Conservation (phyloP, 169 alveolate species). For the Cryptosporidium ubiquitum region DNA sequence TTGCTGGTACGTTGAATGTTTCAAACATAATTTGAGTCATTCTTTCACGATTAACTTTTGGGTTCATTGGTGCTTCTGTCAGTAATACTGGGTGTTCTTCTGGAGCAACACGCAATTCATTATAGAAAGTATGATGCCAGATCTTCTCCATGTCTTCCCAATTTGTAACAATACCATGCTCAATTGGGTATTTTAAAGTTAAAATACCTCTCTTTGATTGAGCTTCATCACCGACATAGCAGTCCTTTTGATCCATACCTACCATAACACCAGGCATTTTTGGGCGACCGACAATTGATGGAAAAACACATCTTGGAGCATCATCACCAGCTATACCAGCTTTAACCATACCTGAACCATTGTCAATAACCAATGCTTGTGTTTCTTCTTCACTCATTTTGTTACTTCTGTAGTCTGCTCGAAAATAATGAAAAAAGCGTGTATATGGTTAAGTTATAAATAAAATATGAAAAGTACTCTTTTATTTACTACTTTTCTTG, state of each 20-base stretch:
- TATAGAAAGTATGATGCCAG: conserved; percentile 98
- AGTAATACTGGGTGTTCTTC: conserved; percentile 96
- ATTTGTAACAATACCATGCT: conserved; percentile 98
- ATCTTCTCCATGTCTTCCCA: conserved; percentile 99
- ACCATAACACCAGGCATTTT: conserved; percentile 94
- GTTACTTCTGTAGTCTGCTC: conserved; percentile 10
- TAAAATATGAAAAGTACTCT: conserved; percentile 25
- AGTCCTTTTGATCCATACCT: conserved; percentile 96
- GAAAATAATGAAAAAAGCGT: not conserved
- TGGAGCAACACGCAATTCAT: conserved; percentile 96
- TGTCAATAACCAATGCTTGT: conserved; percentile 96
- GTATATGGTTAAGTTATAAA: not conserved
- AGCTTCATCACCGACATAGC: conserved; percentile 99
- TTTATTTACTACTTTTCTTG: not conserved
- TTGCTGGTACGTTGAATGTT: conserved; percentile 97
- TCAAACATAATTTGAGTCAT: conserved; percentile 98
- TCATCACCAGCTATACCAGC: conserved; percentile 99
- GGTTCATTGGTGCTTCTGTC: conserved; percentile 98
- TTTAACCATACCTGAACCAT: conserved; percentile 99
- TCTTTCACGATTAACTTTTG: conserved; percentile 96
- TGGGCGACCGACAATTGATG: conserved; percentile 98
- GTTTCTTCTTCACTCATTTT: conserved; percentile 90
- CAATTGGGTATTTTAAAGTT: conserved; percentile 97
- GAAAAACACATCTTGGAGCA: conserved; percentile 98
- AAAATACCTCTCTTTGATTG: conserved; percentile 97